These are phyloP conservation scores for Eucalyptus pauciflora DNA, from an alignment of 345 rosid species.

Conservation along the genomic window DNA sequence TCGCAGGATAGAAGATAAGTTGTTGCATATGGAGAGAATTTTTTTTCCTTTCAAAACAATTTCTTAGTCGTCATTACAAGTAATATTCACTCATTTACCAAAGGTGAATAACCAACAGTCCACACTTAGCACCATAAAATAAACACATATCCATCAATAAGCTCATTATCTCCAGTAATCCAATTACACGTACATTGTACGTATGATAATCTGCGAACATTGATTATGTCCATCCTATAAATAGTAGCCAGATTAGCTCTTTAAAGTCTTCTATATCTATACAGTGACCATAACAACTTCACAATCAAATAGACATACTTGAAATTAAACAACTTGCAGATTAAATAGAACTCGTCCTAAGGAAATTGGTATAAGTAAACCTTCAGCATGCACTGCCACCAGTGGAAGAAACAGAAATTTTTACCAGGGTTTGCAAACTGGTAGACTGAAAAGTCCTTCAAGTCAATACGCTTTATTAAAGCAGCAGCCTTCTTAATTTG, in stretches of 20 bases:
- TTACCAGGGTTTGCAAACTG: constrained; percentile 86
- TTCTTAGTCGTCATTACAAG: background rate
- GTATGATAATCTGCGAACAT: background rate
- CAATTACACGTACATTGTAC: background rate
- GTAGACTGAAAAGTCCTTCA: constrained; percentile 68
- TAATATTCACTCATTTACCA: background rate
- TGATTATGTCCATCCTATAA: background rate
- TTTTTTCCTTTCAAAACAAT: background rate
- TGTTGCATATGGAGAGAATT: background rate
- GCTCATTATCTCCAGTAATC: background rate
- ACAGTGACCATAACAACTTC: background rate
- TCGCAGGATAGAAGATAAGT: background rate
- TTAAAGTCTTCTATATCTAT: background rate
- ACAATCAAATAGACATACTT: background rate
- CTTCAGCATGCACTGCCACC: background rate
- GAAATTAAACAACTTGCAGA: background rate
- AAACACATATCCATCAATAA: background rate
- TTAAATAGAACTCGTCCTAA: background rate
- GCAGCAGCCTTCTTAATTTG: constrained; percentile 64
- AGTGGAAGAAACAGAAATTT: background rate
- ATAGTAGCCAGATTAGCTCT: background rate
- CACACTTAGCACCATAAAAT: background rate
- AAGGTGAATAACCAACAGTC: background rate
- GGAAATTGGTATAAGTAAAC: background rate
- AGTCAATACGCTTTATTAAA: constrained; percentile 63